Evolutionary conservation across 2,329 filamentous ascomycete species (phyloP), one percentile per base, ranked within the genome.

Genomic region (Dendryphion nanum): DNA sequence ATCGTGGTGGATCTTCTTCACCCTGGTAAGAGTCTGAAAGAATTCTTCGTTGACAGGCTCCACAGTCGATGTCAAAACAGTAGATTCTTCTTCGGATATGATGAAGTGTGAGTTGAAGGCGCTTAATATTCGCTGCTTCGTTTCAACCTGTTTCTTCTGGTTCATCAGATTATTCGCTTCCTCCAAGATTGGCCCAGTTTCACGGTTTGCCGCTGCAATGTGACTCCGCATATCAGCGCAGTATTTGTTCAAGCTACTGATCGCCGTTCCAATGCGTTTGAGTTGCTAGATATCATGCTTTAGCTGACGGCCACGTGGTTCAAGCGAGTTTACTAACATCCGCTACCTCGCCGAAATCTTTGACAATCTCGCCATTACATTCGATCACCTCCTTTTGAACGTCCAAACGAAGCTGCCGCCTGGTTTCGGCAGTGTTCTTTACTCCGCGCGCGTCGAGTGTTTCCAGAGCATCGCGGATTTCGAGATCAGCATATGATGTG

Each of bases 361-460:
- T 75, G 41, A 97, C 81, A 47, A 97, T 86, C 48, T 88, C 81
- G 34, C 86, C 89, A 79, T 97, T 96, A 67, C 86, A 89, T 48
- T 91, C 81, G 40, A 97, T 90, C 24, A 96, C 86, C 59, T 97
- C 90, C 63, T 86, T 91, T 61, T 97, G 89, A 2, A 95, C 76
- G 59, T 94, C 83, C 1, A 95, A 68, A 13, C 90, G 82, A 13
- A 97, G 69, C 41, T 87, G 83, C 5, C 91, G 81, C 35, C 93
- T 79, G 3, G 83, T 85, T 49, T 90, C 86, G 7, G 86, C 76
- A 10, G 81, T 87, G 60, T 95, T 96, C 38, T 77, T 71, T 12
- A 89, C 65, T 1, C 76, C 76, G 23, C 86, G 78, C 34, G 79
- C 71, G 66, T 96, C 91, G 15, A 97, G 71, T 1, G 93, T 80